Conservation (phyloP, 768 basidiomycete genomes). For the Leccinellum albellum region DNA sequence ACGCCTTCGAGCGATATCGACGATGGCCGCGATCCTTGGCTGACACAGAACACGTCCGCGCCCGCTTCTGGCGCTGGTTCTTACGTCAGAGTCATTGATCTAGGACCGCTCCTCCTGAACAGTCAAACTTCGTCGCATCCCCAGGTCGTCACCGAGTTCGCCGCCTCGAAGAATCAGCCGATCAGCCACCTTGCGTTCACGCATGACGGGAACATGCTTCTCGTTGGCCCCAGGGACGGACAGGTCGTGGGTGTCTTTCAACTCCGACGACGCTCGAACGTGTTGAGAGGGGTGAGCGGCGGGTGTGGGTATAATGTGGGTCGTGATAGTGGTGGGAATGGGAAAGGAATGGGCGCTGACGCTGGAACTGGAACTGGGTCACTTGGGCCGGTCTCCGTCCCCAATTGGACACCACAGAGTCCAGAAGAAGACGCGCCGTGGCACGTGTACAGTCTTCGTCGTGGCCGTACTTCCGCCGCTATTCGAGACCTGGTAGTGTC, state of each 20-base stretch:
- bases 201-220: constrained; percentile 48
- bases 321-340: neutral
- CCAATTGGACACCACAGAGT: constrained; percentile 1
- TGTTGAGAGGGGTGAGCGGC: constrained; percentile 13
- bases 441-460: constrained; percentile 64
- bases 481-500: constrained; percentile 47
- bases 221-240: constrained; percentile 53
- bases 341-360: neutral
- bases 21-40: constrained; percentile 7
- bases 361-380: neutral
- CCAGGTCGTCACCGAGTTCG: constrained; percentile 44
- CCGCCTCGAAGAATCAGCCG: constrained; percentile 44
- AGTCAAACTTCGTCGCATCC: constrained; percentile 20
- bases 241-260: constrained; percentile 50
- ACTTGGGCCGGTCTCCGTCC: neutral
- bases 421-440: constrained; percentile 32
- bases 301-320: neutral
- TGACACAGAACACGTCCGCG: neutral
- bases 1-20: constrained; percentile 13
- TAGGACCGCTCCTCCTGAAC: constrained; percentile 35
- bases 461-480: constrained; percentile 68
- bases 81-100: constrained; percentile 56
- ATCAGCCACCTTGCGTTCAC: constrained; percentile 49
- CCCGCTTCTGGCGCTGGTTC: constrained; percentile 31
- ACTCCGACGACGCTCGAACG: constrained; percentile 28